Conservation (phyloP, 805 yeast species). For the Ogataea sp. region DNA sequence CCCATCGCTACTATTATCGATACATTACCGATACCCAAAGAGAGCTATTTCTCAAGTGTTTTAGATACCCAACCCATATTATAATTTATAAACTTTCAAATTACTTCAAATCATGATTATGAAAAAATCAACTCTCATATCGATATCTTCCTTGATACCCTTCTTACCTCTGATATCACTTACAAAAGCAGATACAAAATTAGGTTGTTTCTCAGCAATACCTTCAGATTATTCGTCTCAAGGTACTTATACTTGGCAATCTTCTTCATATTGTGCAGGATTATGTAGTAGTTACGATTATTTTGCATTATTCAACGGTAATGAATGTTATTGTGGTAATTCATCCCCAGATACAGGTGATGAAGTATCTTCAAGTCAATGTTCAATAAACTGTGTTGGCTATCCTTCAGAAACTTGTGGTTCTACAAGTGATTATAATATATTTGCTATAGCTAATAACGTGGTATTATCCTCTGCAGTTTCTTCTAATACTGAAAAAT, state of each 20-base stretch:
- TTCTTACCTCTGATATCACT: too few relatives aligned
- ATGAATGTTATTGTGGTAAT: conserved; percentile 62
- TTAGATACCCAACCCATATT: too few relatives aligned
- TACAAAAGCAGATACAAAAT: background rate
- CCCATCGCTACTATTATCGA: too few relatives aligned
- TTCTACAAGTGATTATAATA: conserved; percentile 34
- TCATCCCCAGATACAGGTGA: conserved; percentile 22
- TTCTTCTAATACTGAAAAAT: conserved; percentile 17
- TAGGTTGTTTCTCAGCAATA: conserved; percentile 34
- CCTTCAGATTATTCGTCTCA: conserved; percentile 27
- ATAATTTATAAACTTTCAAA: too few relatives aligned
- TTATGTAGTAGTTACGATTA: conserved; percentile 27
- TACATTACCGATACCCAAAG: too few relatives aligned
- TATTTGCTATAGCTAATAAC: conserved; percentile 30
- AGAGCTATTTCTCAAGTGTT: too few relatives aligned
- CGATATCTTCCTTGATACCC: too few relatives aligned
- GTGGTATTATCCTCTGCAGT: conserved; percentile 15
- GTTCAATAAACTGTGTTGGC: conserved; percentile 49
- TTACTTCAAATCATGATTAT: too few relatives aligned
- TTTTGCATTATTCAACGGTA: conserved; percentile 47
- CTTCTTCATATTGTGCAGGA: conserved; percentile 46
- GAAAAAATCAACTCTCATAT: too few relatives aligned
- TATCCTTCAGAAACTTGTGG: conserved; percentile 59
- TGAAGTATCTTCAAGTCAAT: conserved; percentile 23
- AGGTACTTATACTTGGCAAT: conserved; percentile 50